Evolutionary conservation across 352 stramenopile species (phyloP).

Genomic region (Albugo laibachii): DNA sequence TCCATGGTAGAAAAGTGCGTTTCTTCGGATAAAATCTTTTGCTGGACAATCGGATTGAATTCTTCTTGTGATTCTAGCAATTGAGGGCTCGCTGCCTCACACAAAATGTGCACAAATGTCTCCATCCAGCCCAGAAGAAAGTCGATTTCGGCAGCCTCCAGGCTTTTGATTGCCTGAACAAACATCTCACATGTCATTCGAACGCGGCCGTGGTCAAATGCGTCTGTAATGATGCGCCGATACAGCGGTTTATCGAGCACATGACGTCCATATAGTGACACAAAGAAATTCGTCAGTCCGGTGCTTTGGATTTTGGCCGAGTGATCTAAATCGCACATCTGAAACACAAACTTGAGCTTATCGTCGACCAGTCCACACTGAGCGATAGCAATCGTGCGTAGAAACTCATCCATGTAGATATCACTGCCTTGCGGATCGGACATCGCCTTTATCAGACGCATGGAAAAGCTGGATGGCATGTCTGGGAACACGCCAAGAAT

Average conservation of each 20-base stretch:
- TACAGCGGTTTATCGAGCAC: conserved; percentile 60
- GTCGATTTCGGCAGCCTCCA: conserved; percentile 10
- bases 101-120: conserved; percentile 69
- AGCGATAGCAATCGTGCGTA: conserved; percentile 59
- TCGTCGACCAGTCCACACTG: conserved; percentile 51
- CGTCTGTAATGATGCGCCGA: conserved; percentile 47
- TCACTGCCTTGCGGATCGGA: conserved; percentile 63
- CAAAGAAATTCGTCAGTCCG: conserved; percentile 66
- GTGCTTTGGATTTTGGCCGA: conserved; percentile 72
- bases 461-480: conserved; percentile 77
- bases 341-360: conserved; percentile 60
- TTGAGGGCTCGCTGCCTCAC: conserved; percentile 52
- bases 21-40: conserved; percentile 73
- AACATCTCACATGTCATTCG: conserved; percentile 61
- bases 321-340: conserved; percentile 79
- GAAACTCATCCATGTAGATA: conserved; percentile 80
- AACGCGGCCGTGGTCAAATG: conserved; percentile 61
- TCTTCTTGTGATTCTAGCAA: conserved; percentile 74
- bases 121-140: conserved; percentile 68
- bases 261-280: conserved; percentile 55
- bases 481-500: conserved; percentile 77
- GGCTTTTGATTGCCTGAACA: conserved; percentile 26
- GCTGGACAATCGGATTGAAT: conserved; percentile 73
- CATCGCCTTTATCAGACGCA: conserved; percentile 78
- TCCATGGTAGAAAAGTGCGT: conserved; percentile 65